Conservation (phyloP, 2,329 filamentous ascomycete genomes). For the Biscogniauxia sp. region DNA sequence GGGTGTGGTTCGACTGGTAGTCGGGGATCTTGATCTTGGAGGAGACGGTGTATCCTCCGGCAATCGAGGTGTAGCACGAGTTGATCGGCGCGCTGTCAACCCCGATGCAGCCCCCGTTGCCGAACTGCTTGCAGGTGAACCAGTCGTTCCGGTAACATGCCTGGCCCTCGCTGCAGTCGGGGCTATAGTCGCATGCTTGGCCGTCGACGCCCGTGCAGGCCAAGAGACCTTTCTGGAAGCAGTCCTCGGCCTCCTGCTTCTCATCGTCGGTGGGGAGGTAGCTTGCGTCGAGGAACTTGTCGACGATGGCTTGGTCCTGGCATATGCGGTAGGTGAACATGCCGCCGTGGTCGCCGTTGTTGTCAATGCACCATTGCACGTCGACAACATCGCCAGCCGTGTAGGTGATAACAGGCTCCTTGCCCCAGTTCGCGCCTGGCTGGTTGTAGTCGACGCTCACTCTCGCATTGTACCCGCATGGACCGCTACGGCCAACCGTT, state of each 20-base stretch:
- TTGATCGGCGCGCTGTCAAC: constrained; percentile 43
- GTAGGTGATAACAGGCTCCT: constrained; percentile 42
- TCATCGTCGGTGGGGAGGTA: constrained; percentile 50
- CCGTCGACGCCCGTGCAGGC: constrained; percentile 49
- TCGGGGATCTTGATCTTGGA: constrained; percentile 51
- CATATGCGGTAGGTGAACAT: constrained; percentile 57
- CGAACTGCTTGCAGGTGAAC: constrained; percentile 52
- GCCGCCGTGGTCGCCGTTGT: constrained; percentile 56
- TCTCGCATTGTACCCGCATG: constrained; percentile 53
- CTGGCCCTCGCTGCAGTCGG: constrained; percentile 44
- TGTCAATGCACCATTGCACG: constrained; percentile 55
- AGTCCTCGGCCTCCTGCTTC: constrained; percentile 53
- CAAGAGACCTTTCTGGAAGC: constrained; percentile 47
- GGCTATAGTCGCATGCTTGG: constrained; percentile 46
- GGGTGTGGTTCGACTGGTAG: constrained; percentile 47
- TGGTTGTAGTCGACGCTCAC: constrained; percentile 53
- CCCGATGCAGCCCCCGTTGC: constrained; percentile 40
- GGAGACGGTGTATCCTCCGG: constrained; percentile 52
- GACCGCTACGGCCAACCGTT: constrained; percentile 45
- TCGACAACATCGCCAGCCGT: constrained; percentile 44
- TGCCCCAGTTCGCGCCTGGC: constrained; percentile 44
- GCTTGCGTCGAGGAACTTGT: constrained; percentile 46
- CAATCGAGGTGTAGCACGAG: constrained; percentile 51
- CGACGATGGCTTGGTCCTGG: constrained; percentile 48
- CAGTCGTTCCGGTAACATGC: constrained; percentile 50